Evolutionary conservation across 352 stramenopile genomes (phyloP), one percentile per base, ranked within the genome.

Genomic region (Lagenidium sp.): DNA sequence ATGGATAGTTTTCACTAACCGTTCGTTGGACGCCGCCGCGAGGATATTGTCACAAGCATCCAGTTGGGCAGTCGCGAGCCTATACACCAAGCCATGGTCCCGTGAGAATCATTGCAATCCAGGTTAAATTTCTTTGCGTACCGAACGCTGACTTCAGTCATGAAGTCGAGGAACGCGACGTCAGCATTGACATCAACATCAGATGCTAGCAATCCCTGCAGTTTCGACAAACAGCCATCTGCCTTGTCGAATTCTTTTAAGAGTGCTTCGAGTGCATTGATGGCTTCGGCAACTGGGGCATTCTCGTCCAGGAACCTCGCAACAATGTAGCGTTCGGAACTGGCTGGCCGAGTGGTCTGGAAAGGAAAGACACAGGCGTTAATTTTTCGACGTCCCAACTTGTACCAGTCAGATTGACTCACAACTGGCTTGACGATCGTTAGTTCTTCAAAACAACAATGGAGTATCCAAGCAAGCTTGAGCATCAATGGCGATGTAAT

Each of bases 281-380:
- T 38, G 16, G 6, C 20, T 4, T 47, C 28, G 15, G 28, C 8
- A 32, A 32, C 8, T 32, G 28, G 28, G 28, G 28, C 28, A 22
- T 42, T 37, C 0, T 25, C 7, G 12, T 55, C 58, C n/a, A 79
- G 44, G 10, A 44, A 35, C 37, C 57, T 47, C 3, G 61, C 64
- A 4, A 86, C 54, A 20, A 92, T 44, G 37, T 89, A 92, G 16
- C 79, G 59, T 59, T 92, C 79, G 0, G 79, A 92, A 32, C 79
- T 92, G 6, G 75, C 79, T 8, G 79, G 79, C 8, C 79, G 71
- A 60, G 74, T 89, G 1, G 76, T 87, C 79, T 92, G 42, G 3
- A 29, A 25, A 4, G 18, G 37, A n/a, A n/a, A n/a, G n/a, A n/a
- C n/a, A n/a, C n/a, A n/a, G n/a, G n/a, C n/a, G n/a, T n/a, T n/a